Base-by-base conservation (phyloP, 2,329 filamentous ascomycete species). In the Xylariaceae sp. region DNA sequence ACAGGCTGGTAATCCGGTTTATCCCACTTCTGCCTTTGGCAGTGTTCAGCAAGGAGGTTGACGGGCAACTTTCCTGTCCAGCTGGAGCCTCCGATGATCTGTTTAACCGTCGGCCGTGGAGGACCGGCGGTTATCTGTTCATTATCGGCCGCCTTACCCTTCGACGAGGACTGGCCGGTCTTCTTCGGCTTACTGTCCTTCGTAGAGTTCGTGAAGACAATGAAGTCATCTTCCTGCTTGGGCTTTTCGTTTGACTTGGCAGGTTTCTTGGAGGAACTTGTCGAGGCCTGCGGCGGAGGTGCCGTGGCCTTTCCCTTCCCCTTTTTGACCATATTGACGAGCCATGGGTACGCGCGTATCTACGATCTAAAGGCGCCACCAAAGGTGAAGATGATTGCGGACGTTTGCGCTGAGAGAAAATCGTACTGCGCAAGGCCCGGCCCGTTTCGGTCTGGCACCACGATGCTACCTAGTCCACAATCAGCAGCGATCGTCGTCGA, bases 1-100 rank as follows among this genome's bases (percentile, higher is more conserved):
- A 88, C 85, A 78, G 91, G 90, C 64, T 88, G 88, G 74, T 96
- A 99, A 64, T 96, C 92, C 1, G 93, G 93, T 72, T 88, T 93
- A 66, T 91, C 89, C 94, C 94, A 99, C 72, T 90, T 91, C 74
- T 96, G 90, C 74, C 93, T 95, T 76, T 96, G 92, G 69, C 92
- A 97, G 75, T 96, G 90, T 78, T 97, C 94, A 42, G 89, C 90
- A 64, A 97, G 83, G 69, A 97, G 82, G 72, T 96, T 97, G 64
- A 97, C 89, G 1, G 94, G 94, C 37, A 99, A 78, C 74, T 99
- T 99, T 47, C 94, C 94, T 0, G 94, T 99, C 94, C 94, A 99
- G 67, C 92, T 97, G 60, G 91, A 86, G 53, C 94, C 94, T 48
- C 92, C 94, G 70, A 99, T 96, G 65, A 99, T 78, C 67, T 95